Evolutionary conservation across 2,329 filamentous ascomycete species (phyloP), one percentile per base, ranked within the genome.

Genomic region (Trichoderma citrinoviride): DNA sequence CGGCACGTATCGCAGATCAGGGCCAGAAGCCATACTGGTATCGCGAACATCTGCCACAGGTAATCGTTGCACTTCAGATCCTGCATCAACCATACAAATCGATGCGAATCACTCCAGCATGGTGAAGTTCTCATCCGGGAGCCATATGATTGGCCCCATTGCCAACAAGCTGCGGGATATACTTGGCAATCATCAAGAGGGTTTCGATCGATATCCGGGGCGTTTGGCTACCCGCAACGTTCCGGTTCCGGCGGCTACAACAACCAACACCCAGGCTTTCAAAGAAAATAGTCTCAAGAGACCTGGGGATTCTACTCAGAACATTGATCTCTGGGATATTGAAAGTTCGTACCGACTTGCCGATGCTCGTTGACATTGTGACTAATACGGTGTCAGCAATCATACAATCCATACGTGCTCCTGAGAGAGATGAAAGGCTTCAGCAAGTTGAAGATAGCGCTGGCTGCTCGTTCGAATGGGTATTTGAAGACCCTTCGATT

Each of bases 381-480:
- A 21, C 46, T 49, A 27, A 27, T 27, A 23, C 3, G 2, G 17
- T 15, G 21, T 6, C 15, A 65, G 62, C 46, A 3, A 60, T 41
- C 7, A 17, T 58, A 15, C 2, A 60, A 10, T 27, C 55, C 15
- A 12, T 65, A 23, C 8, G 29, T 21, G 55, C 21, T n/a, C 25
- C 40, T 14, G 47, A 53, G 17, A 21, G 55, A 23, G 63, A 33
- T 27, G 10, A 19, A 3, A 40, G 55, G 3, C 12, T 65, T 0
- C 6, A 41, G 14, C 47, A 60, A 6, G 61, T 65, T 7, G 63
- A 65, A 0, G 5, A n/a, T 19, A 50, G 7, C 2, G 63, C 41
- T 2, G 46, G 55, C 0, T 27, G 44, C 21, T 49, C 64, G 1
- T 65, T 65, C 6, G 33, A 65, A n/a, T 65, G 64, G 64, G 58